Conservation (phyloP, 805 yeast species). For the Hemisphaericaspora nanyangensis region DNA sequence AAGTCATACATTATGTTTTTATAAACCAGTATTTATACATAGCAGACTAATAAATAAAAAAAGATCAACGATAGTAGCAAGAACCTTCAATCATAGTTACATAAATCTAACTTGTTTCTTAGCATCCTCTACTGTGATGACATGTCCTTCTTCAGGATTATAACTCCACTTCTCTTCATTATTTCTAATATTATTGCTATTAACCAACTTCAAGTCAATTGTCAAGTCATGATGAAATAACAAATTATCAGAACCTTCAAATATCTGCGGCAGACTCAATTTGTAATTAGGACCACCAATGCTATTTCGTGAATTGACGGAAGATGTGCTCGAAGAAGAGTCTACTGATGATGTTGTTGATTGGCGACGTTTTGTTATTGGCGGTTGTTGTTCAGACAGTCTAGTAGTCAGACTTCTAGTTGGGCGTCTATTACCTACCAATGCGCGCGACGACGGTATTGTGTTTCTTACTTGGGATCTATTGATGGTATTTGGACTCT, state of each 20-base stretch:
- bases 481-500: not conserved
- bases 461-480: not conserved
- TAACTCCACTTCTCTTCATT: constrained; percentile 7
- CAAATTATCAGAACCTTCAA: constrained; percentile 1
- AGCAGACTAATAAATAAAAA: too few relatives aligned
- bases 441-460: constrained; percentile 2
- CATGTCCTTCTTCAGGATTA: constrained; percentile 8
- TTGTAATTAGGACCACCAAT: not conserved
- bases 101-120: constrained; percentile 3
- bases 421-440: not conserved
- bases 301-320: not conserved
- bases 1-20: too few relatives aligned
- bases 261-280: not conserved
- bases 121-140: not conserved
- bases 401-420: not conserved
- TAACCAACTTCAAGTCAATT: not conserved
- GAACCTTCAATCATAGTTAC: not conserved
- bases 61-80: too few relatives aligned
- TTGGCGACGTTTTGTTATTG: not conserved
- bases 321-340: not conserved
- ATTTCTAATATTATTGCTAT: not conserved
- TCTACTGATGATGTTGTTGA: not conserved
- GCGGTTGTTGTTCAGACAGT: not conserved
- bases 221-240: constrained; percentile 3
- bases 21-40: too few relatives aligned